Evolutionary conservation across 2,329 filamentous ascomycete genomes (phyloP), one percentile per base, ranked within the genome.

Genomic region (Madurella fahalii): DNA sequence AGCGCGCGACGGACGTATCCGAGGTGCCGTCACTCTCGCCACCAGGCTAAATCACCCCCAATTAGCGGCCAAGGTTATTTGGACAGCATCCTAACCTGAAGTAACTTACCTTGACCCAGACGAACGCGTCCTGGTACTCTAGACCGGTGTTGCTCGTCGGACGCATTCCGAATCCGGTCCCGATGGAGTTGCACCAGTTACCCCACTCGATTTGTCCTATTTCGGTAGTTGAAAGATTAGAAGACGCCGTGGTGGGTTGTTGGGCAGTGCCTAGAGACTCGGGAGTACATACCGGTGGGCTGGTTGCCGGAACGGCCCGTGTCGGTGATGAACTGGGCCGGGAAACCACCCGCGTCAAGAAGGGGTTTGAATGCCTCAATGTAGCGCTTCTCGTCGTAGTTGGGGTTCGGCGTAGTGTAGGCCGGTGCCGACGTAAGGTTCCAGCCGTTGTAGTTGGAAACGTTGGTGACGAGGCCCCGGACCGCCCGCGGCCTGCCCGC

Each of bases 81-180:
- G 3, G 25, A 25, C 25, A 25, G 25, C 25, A 7, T 4, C 25
- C 25, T 25, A 7, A 7, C 25, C 25, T 25, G 25, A 25, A 7
- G 25, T 25, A 25, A 25, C 7, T 25, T 25, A 25, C 25, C 25
- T 87, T 88, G 62, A 87, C 73, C 85, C 85, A 87, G 54, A 87
- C 84, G 60, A 87, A 84, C 40, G 84, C 83, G 67, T 88, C 85
- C 34, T 79, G 74, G 16, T 84, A 72, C 1, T 70, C 65, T 58
- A 83, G 76, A 13, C 80, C 81, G 9, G 84, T 87, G 65, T 81
- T 73, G n/a, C 82, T 75, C 3, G 79, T 80, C 1, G 84, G 83
- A n/a, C 82, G 78, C n/a, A 70, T 69, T 56, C 85, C 85, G 58
- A 86, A 87, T 8, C 85, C 84, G 49, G 83, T 81, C 32, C 78